These are phyloP conservation scores for Rhizopus microsporus DNA, from an alignment of 371 early-diverging fungal species.

Conservation along the genomic window DNA sequence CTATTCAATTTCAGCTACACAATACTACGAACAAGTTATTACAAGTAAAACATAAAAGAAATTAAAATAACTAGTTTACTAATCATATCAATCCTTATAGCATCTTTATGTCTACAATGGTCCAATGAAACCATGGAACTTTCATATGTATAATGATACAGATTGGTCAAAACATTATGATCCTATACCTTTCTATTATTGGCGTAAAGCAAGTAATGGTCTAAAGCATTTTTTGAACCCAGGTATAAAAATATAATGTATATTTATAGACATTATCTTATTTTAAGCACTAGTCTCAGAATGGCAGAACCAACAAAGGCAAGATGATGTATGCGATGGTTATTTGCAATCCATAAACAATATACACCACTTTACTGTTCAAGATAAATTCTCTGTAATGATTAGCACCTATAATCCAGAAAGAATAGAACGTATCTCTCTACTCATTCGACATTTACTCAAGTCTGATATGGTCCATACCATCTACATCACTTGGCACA, in stretches of 20 bases:
- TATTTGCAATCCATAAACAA: slow-evolving; percentile 8
- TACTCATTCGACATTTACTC: slow-evolving; percentile 37
- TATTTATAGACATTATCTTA: background rate
- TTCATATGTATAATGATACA: slow-evolving; percentile 22
- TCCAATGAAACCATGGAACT: slow-evolving; percentile 41
- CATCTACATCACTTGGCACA: slow-evolving; percentile 56
- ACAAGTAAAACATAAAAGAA: background rate
- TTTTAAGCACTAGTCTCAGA: background rate
- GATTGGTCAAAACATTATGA: slow-evolving; percentile 36
- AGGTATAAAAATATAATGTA: slow-evolving; percentile 6
- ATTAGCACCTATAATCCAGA: slow-evolving; percentile 52
- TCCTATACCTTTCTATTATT: slow-evolving; percentile 32
- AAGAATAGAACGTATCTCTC: slow-evolving; percentile 39
- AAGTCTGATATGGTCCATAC: slow-evolving; percentile 31
- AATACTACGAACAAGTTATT: background rate
- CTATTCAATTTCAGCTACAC: background rate
- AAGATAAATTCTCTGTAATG: slow-evolving; percentile 46
- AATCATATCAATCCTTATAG: background rate
- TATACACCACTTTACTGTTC: slow-evolving; percentile 17
- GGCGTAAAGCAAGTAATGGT: slow-evolving; percentile 26
- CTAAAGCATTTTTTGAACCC: slow-evolving; percentile 11
- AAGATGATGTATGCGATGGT: slow-evolving; percentile 16
- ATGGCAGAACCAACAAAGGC: slow-evolving; percentile 22
- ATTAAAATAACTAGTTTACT: no score
- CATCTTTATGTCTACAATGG: slow-evolving; percentile 17